Conservation (phyloP, 345 rosid genomes). For the Trapa bicornis region DNA sequence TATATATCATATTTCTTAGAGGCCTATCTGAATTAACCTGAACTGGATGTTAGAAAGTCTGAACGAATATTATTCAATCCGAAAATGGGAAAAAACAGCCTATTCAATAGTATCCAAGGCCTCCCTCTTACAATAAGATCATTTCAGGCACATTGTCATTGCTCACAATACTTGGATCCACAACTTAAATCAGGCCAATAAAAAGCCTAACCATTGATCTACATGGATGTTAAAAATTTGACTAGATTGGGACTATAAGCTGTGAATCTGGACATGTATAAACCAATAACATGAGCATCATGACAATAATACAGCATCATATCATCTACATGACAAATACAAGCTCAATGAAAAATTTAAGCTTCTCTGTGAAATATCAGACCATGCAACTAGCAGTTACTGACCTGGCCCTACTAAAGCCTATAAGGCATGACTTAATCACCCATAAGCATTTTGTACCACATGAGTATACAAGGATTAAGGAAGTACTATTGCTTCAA, state of each 20-base stretch:
- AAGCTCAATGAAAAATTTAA: background rate
- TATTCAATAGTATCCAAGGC: slow-evolving; percentile 1
- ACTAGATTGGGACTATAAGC: background rate
- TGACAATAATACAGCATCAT: background rate
- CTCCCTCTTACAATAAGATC: background rate
- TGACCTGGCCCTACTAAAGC: background rate
- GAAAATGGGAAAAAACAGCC: background rate
- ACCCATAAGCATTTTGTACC: too few relatives aligned
- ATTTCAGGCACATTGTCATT: background rate
- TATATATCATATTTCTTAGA: background rate
- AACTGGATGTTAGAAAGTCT: background rate
- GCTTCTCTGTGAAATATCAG: too few relatives aligned
- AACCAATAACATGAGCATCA: background rate
- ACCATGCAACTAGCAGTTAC: too few relatives aligned
- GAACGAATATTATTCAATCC: background rate
- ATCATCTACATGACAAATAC: background rate
- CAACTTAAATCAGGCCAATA: background rate
- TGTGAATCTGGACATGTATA: background rate
- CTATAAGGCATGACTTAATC: background rate
- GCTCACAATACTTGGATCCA: background rate
- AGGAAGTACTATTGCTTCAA: too few relatives aligned
- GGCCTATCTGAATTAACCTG: background rate
- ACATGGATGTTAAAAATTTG: background rate
- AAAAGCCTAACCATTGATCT: background rate
- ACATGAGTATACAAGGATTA: too few relatives aligned